Conservation (phyloP, 2,329 filamentous ascomycete species). For the Aspergillus chevalieri region DNA sequence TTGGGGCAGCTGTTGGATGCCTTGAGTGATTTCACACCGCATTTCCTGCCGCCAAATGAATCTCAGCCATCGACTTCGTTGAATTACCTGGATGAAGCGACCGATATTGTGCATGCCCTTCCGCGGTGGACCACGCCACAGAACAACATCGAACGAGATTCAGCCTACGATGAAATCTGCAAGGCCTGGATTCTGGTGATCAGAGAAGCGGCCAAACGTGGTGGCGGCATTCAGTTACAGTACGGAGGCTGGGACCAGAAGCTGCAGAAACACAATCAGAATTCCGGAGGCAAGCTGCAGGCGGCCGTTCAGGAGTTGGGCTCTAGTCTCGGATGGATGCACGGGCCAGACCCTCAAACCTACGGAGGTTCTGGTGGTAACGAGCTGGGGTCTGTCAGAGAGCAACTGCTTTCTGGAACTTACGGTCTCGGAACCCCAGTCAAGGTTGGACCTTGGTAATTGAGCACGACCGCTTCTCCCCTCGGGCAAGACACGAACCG, state of each 20-base stretch:
- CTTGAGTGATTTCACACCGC: constrained; percentile 86
- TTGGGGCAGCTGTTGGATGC: constrained; percentile 78
- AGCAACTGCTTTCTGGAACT: constrained; percentile 52
- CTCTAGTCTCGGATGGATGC: constrained; percentile 72
- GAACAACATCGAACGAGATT: constrained; percentile 88
- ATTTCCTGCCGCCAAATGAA: constrained; percentile 90
- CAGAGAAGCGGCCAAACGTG: constrained; percentile 81
- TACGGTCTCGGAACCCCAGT: constrained; percentile 51
- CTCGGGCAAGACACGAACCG: background rate
- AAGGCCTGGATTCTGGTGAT: constrained; percentile 91
- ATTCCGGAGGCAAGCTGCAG: constrained; percentile 73
- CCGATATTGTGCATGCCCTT: constrained; percentile 79
- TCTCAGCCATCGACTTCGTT: constrained; percentile 75
- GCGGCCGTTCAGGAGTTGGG: constrained; percentile 73
- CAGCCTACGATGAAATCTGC: constrained; percentile 91
- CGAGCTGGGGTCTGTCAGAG: constrained; percentile 46
- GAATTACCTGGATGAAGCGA: constrained; percentile 82
- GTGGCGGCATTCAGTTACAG: constrained; percentile 82
- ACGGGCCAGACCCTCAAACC: constrained; percentile 32
- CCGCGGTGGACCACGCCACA: constrained; percentile 86
- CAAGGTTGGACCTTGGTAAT: constrained; percentile 52
- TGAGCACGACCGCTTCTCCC: constrained; percentile 5
- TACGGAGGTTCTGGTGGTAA: constrained; percentile 27
- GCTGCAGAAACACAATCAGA: constrained; percentile 78
- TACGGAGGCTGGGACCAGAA: constrained; percentile 90